A percentile compares a stretch with the other conserved stretches of the same genome.
Conservation (phyloP, 306 rosid species). For the Rosa multiflora region DNA sequence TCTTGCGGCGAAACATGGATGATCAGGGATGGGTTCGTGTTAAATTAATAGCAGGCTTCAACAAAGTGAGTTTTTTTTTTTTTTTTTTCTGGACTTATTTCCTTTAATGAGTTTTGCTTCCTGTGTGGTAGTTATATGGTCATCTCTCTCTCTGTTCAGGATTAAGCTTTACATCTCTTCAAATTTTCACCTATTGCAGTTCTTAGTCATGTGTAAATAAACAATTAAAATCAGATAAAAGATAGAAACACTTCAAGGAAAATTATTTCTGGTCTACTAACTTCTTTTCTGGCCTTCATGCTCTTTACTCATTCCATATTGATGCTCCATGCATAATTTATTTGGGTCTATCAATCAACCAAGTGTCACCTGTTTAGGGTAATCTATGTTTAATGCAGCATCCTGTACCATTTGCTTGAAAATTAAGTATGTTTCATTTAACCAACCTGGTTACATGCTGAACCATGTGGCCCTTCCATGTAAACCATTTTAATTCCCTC, state of each 20-base stretch:
- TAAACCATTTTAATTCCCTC: background rate
- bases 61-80: constrained; percentile 55
- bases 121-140: constrained; percentile 3
- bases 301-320: background rate
- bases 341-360: background rate
- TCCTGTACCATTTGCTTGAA: background rate
- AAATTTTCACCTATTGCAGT: background rate
- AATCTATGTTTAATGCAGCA: background rate
- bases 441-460: background rate
- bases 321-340: background rate
- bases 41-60: constrained; percentile 71
- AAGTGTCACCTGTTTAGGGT: background rate
- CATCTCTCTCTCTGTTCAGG: constrained; percentile 12
- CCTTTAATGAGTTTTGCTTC: constrained; percentile 13
- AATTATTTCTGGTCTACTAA: background rate
- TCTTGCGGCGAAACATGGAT: constrained; percentile 83
- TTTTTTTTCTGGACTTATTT: background rate
- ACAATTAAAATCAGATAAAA: background rate
- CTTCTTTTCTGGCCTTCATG: background rate
- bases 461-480: background rate
- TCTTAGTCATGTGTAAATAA: background rate
- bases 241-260: background rate
- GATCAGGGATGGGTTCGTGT: constrained; percentile 86
- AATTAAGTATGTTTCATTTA: background rate
- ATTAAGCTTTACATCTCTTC: background rate